These are phyloP conservation scores for Coemansia sp. DNA, from an alignment of 192 early-diverging fungal genomes.

Conservation along the genomic window DNA sequence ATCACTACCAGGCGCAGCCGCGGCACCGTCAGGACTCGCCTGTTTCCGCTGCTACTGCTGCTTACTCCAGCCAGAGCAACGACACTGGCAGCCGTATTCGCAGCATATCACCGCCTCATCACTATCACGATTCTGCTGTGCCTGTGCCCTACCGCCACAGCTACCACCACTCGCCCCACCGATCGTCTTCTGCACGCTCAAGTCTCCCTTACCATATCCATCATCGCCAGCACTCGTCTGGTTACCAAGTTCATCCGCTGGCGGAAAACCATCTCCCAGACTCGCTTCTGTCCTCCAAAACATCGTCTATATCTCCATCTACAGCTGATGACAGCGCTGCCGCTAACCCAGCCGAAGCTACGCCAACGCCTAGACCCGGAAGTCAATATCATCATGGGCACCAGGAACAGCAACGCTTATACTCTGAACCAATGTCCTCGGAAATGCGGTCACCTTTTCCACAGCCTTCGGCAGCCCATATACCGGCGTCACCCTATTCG, in stretches of 20 bases:
- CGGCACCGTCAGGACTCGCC: background rate
- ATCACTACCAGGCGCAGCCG: background rate
- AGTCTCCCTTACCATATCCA: slow-evolving; percentile 1
- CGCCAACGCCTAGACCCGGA: too few relatives aligned
- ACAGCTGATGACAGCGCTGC: background rate
- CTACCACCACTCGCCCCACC: slow-evolving; percentile 1
- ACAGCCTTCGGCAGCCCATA: background rate
- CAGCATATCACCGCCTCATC: background rate
- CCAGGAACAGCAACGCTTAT: too few relatives aligned
- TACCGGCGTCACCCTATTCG: background rate
- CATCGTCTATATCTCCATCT: slow-evolving; percentile 4
- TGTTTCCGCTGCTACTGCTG: background rate
- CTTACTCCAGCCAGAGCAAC: background rate
- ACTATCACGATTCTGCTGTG: background rate
- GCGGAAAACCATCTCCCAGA: slow-evolving; percentile 7
- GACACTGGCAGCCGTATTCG: background rate
- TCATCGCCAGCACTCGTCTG: background rate
- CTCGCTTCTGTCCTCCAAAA: slow-evolving; percentile 1
- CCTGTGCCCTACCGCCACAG: background rate
- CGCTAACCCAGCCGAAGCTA: background rate
- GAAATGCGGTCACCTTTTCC: background rate
- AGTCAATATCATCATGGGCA: background rate
- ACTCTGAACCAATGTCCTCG: too few relatives aligned
- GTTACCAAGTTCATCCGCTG: slow-evolving; percentile 6
- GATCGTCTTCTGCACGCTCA: background rate